Evolutionary conservation across 108 stramenopile genomes (phyloP).

Genomic region (Tribonema minus): DNA sequence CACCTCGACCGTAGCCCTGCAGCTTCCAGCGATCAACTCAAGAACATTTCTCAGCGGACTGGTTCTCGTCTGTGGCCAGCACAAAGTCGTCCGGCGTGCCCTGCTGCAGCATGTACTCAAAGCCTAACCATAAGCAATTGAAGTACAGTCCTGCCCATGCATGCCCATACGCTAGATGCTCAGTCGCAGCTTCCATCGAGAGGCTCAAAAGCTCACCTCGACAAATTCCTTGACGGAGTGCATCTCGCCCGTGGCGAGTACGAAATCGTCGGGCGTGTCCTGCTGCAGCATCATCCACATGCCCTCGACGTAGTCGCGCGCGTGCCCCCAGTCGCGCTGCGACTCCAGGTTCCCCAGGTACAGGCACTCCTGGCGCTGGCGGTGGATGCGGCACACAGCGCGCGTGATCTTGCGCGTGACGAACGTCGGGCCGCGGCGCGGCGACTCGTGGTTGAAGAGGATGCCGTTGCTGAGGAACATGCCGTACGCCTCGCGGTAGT

Average conservation of each 20-base stretch:
- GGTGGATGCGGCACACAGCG: constrained; percentile 79
- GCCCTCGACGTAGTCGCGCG: constrained; percentile 95
- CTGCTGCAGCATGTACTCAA: constrained; percentile 96
- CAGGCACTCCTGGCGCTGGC: constrained; percentile 75
- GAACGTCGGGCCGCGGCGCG: constrained; percentile 95
- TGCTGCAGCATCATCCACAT: constrained; percentile 99
- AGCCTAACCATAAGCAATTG: too few species aligned
- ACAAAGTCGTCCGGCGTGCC: constrained; percentile 95
- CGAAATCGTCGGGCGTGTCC: constrained; percentile 92
- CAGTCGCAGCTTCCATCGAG: too few species aligned
- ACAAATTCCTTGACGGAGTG: constrained; percentile 96
- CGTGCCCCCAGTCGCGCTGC: constrained; percentile 98
- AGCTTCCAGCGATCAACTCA: too few species aligned
- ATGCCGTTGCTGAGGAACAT: constrained; percentile 96
- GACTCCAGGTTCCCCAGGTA: constrained; percentile 96
- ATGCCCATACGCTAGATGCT: too few species aligned
- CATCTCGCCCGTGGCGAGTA: constrained; percentile 93
- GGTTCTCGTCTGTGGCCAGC: constrained; percentile 94
- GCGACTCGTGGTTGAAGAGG: constrained; percentile 97
- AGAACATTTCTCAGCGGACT: constrained; percentile 93
- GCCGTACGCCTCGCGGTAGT: constrained; percentile 94
- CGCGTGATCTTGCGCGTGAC: constrained; percentile 96
- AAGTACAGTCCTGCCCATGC: too few species aligned
- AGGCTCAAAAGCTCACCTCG: constrained; percentile 88
- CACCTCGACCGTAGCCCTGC: too few species aligned